A percentile compares a stretch with the other conserved stretches of the same genome.
These are phyloP conservation scores for Carex kokanica DNA, from an alignment of 176 grass and related monocot species.

Conservation along the genomic window DNA sequence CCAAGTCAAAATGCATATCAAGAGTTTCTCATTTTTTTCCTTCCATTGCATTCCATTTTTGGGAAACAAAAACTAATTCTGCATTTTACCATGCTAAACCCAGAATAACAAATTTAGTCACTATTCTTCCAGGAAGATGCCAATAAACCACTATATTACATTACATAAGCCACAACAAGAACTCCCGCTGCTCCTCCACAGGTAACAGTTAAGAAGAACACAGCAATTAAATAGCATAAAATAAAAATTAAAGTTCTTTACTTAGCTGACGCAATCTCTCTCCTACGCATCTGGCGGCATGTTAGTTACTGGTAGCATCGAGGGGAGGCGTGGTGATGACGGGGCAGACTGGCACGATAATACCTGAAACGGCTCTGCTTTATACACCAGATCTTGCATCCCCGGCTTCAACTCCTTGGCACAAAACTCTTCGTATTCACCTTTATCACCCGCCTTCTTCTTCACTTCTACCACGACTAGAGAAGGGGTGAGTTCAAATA, in stretches of 20 bases:
- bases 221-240: slow-evolving; percentile 3
- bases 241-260: slow-evolving; percentile 19
- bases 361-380: slow-evolving; percentile 2
- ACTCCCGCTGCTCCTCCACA: background rate
- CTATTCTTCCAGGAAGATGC: slow-evolving; percentile 4
- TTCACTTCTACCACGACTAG: slow-evolving; percentile 92
- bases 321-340: background rate
- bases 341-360: slow-evolving; percentile 24
- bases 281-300: slow-evolving; percentile 50
- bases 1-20: slow-evolving; percentile 12
- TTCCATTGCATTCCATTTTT: slow-evolving; percentile 24
- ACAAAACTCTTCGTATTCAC: slow-evolving; percentile 94
- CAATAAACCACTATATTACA: slow-evolving; percentile 17
- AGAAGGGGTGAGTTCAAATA: slow-evolving; percentile 84
- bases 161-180: background rate
- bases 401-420: slow-evolving; percentile 85
- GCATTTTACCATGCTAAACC: slow-evolving; percentile 18
- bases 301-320: slow-evolving; percentile 29
- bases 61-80: slow-evolving; percentile 6
- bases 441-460: slow-evolving; percentile 74
- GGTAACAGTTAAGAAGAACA: background rate
- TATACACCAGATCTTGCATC: slow-evolving; percentile 63
- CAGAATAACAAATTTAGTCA: background rate
- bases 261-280: slow-evolving; percentile 38
- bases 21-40: background rate